These are phyloP conservation scores for Magnaporthiopsis poae DNA, from an alignment of 2,329 filamentous ascomycete species.

Conservation along the genomic window DNA sequence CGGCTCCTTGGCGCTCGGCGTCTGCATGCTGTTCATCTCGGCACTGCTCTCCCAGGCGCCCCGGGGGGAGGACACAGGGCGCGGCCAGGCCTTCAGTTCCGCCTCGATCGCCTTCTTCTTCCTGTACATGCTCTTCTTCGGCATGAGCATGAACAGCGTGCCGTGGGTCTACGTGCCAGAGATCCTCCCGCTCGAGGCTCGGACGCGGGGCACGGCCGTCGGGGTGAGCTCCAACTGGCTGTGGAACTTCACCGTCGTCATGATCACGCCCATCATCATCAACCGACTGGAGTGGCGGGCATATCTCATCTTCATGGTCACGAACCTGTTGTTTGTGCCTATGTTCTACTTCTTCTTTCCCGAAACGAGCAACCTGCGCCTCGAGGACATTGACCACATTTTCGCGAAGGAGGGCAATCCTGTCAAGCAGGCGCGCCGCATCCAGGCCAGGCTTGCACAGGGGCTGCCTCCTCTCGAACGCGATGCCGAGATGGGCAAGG, in stretches of 20 bases:
- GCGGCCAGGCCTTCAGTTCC: constrained; percentile 11
- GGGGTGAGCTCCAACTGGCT: constrained; percentile 14
- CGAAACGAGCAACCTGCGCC: constrained; percentile 37
- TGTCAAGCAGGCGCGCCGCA: too few species aligned
- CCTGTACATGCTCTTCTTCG: constrained; percentile 23
- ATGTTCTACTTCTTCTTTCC: constrained; percentile 39
- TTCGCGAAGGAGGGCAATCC: constrained; percentile 19
- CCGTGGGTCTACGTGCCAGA: constrained; percentile 29
- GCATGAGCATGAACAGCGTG: constrained; percentile 23
- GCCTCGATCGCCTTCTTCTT: constrained; percentile 28
- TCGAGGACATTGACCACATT: constrained; percentile 43
- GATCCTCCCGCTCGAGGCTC: constrained; percentile 23
- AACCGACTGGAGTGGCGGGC: constrained; percentile 38
- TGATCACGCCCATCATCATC: constrained; percentile 40
- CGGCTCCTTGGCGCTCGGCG: constrained; percentile 23
- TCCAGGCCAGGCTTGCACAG: too few species aligned
- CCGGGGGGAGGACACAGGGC: constrained; percentile 9
- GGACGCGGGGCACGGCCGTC: constrained; percentile 21
- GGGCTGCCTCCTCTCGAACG: too few species aligned
- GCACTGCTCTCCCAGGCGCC: constrained; percentile 18
- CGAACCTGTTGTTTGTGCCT: constrained; percentile 35
- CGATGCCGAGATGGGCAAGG: too few species aligned
- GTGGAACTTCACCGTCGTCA: constrained; percentile 31
- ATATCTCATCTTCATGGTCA: constrained; percentile 42
- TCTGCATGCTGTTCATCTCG: constrained; percentile 29